Base-by-base conservation (phyloP, 345 rosid genomes). In the Aquilaria malaccensis region DNA sequence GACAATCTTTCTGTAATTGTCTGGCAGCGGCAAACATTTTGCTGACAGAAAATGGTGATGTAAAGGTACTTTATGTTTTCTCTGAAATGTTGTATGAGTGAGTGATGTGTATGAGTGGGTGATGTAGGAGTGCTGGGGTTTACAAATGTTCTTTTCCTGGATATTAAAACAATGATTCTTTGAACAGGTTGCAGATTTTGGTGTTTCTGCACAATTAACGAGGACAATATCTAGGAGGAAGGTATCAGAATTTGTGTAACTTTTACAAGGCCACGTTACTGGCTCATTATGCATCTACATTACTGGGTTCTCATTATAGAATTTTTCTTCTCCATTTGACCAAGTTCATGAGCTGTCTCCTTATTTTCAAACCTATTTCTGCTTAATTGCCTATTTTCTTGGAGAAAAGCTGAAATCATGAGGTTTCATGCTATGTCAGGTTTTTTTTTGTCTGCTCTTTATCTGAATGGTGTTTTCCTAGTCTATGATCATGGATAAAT, bases 171-270 rank as follows among this genome's bases (percentile, higher is more conserved):
- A 56, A 53, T 60, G 50, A 53, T 61, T 37, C 45, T 67, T 67
- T 59, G 69, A 52, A 71, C 86, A 95, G 99, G 99, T 95, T 72
- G 99, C 99, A 30, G 99, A 91, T 79, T 95, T 95, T 85, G 99
- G 99, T 45, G 99, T 95, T 66, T 95, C 99, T 74, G 98, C 98
- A 12, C 99, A 95, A 73, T 78, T 95, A 63, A 95, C 99, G 33
- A 87, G 98, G 74, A 95, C 99, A 47, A 95, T 95, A 77, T 95
- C 98, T 51, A 81, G 94, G 81, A 91, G 99, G 80, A 95, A 95
- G 99, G 99, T 95, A 77, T 41, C 3, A 13, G 49, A 47, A 10
- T 56, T 65, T 54, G 30, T 54, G 9, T 37, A 37, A 37, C 7
- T 4, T 37, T 37, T 37, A 37, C 7, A 1, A 37, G 43, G 6